Base-by-base conservation (phyloP, 805 yeast species). In the Monosporozyma siamensis region DNA sequence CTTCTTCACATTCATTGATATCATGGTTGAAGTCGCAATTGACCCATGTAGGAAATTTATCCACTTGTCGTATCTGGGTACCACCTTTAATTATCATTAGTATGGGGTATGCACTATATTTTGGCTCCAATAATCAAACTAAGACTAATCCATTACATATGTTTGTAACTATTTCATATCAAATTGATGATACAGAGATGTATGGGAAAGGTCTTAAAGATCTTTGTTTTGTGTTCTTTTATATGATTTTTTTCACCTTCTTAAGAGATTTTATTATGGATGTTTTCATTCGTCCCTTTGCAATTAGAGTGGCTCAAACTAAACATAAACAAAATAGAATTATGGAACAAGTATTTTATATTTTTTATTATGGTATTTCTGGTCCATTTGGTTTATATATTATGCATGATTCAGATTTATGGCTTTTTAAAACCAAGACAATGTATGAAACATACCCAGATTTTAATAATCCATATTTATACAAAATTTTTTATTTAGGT, bases 221-320 rank as follows among this genome's bases (percentile, higher is more conserved):
- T 65, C 74, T 88, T 50, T 71, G 71, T 18, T 92, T 88, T 67
- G 85, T 90, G 12, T 70, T 71, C 15, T 87, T 77, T 60, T 80
- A 85, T 66, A 83, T 90, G 73, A 63, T 92, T 30, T 80, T 88
- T 53, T 89, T 92, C 74, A 83, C 96, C 0, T 92, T 90, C 59
- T 69, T 77, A 50, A 77, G 99, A 55, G 98, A 92, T 64, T 90
- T 92, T 58, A 57, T 78, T 50, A 88, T 92, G 97, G 89, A 88
- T 60, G 69, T 75, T 26, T 54, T 87, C 1, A 74, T 92, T 45
- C 71, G 71, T 52, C 97, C 97, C 6, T 47, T 85, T 27, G 90
- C 96, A 2, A 56, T 86, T 30, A 67, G 50, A 31, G 66, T 65
- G 42, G 72, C 70, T 45, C 65, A 68, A 4, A 61, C 63, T 17